Evolutionary conservation across 1,139 yeast species (phyloP).

Genomic region (Taphrina flavorubra): DNA sequence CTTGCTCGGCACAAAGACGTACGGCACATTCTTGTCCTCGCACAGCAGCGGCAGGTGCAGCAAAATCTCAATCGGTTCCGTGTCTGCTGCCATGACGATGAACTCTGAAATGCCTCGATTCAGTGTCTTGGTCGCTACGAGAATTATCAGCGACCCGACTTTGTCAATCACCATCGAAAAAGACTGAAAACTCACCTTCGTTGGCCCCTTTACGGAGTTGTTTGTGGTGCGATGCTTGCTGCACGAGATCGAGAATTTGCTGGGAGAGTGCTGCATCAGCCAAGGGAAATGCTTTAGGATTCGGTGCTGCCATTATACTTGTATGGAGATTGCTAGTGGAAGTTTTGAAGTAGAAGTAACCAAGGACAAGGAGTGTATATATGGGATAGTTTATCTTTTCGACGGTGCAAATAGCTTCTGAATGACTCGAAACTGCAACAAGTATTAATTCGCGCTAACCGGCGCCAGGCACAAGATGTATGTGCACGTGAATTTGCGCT

Average conservation of each 20-base stretch:
- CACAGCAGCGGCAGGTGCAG: slow-evolving; percentile 96
- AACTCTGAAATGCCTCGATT: slow-evolving; percentile 99
- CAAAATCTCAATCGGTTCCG: slow-evolving; percentile 98
- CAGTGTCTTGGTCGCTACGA: slow-evolving; percentile 88
- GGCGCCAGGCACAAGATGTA: slow-evolving; percentile 2
- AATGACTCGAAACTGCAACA: too few species aligned
- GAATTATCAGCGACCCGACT: background rate
- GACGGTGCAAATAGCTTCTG: too few species aligned
- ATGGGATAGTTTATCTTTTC: too few species aligned
- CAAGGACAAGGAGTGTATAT: background rate
- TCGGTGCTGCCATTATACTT: slow-evolving; percentile 51
- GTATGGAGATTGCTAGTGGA: too few species aligned
- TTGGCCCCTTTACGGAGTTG: slow-evolving; percentile 99
- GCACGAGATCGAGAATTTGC: slow-evolving; percentile 96
- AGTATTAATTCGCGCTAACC: background rate
- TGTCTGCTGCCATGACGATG: slow-evolving; percentile 99
- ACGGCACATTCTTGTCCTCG: slow-evolving; percentile 82
- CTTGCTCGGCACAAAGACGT: slow-evolving; percentile 90
- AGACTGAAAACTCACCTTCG: slow-evolving; percentile 57
- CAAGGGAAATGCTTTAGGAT: slow-evolving; percentile 83
- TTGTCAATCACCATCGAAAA: background rate
- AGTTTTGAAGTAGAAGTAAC: background rate
- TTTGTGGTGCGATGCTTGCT: slow-evolving; percentile 97
- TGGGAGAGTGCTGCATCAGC: slow-evolving; percentile 95
- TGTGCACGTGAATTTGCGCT: background rate